These are phyloP conservation scores for Trametes pubescens DNA, from an alignment of 1,284 basidiomycete species.

Conservation along the genomic window DNA sequence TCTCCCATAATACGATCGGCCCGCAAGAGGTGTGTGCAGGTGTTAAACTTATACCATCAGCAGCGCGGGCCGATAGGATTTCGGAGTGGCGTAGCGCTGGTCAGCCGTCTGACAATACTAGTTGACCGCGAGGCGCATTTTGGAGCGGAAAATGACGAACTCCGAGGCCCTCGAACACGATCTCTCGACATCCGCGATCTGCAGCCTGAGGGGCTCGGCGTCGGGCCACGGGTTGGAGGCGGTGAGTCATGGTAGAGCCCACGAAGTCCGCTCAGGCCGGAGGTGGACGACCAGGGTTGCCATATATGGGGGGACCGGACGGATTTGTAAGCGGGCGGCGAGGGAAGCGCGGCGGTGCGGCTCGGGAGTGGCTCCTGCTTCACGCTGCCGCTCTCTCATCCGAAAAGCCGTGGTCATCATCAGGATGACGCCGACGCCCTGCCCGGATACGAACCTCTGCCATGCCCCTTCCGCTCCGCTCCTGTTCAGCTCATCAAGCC, in stretches of 20 bases:
- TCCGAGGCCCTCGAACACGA: not conserved
- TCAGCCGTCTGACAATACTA: not conserved
- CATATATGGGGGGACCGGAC: not conserved
- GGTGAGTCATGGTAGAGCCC: conserved; percentile 9
- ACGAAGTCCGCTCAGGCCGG: conserved; percentile 2
- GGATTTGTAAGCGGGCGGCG: conserved; percentile 17
- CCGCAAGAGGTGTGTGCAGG: not conserved
- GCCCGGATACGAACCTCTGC: conserved; percentile 14
- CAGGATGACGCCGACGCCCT: conserved; percentile 29
- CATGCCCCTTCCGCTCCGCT: conserved; percentile 16
- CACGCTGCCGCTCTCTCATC: conserved; percentile 5
- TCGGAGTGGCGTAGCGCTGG: not conserved
- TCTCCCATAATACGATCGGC: too few species aligned
- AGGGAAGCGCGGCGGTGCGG: conserved; percentile 15
- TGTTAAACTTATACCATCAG: not conserved
- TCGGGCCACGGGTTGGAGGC: not conserved
- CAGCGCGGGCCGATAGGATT: not conserved
- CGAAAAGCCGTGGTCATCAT: conserved; percentile 22
- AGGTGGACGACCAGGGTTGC: conserved; percentile 6
- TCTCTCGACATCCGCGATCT: not conserved
- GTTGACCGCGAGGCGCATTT: not conserved
- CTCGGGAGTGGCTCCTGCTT: not conserved
- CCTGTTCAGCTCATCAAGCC: conserved; percentile 5
- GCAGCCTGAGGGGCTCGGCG: not conserved
- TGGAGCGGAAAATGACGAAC: not conserved